Evolutionary conservation across 2,329 filamentous ascomycete genomes (phyloP), one percentile per base, ranked within the genome.

Genomic region (Penicillium sp.): DNA sequence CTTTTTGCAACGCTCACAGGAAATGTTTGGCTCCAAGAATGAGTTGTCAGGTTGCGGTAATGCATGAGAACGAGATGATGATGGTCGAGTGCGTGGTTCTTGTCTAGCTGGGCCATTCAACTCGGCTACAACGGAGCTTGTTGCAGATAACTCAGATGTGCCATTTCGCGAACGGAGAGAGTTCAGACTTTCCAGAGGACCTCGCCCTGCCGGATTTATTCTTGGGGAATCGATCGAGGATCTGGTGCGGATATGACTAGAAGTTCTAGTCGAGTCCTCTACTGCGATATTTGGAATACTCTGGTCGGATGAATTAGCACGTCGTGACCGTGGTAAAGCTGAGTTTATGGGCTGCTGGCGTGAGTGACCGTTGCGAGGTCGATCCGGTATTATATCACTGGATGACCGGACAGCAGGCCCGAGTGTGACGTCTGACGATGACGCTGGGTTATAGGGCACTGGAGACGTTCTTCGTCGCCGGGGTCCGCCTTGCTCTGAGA

Each of bases 11-110:
- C 86, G 82, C 44, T 88, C 85, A 74, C 94, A 97, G 8, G 82
- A 83, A 55, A 96, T 86, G 1, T 86, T 87, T 0, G 93, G 92
- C 71, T 96, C 92, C 1, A 81, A 75, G 65, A 86, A 91, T 1
- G 86, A 78, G 3, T 69, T 47, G 15, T 63, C 63, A 6, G 69
- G 51, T 41, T 68, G 58, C 2, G 65, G 62, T n/a, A 58, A 63
- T 21, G 58, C 66, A 46, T 74, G 73, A 17, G 72, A 70, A 58
- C 73, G 68, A 7, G 76, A 73, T 6, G 74, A 72, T 21, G 71
- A 69, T 23, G 75, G 69, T 50, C 76, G 66, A n/a, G 70, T 70
- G n/a, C 71, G 66, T 54, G 69, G 58, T 17, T 70, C 70, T 26
- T 61, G 62, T 31, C 65, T 56, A 52, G 64, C 46, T 61, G 73